A percentile compares a stretch with the other conserved stretches of the same genome.
Evolutionary conservation across 2,329 filamentous ascomycete genomes (phyloP).

Genomic region (Verticillium tricorpus): DNA sequence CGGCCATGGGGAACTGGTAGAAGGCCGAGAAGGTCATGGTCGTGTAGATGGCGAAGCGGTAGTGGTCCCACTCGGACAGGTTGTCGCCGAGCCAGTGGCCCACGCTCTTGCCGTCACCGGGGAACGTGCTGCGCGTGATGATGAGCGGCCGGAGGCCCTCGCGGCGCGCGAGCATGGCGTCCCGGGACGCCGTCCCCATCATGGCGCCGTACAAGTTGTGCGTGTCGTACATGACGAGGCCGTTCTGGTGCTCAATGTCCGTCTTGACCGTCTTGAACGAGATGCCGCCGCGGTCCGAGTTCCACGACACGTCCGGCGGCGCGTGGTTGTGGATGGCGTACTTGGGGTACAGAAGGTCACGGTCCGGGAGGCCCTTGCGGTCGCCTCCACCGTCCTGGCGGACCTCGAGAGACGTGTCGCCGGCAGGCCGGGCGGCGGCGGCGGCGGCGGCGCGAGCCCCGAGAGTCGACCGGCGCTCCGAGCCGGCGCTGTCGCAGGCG

Average conservation of each 20-base stretch:
- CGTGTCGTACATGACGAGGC: constrained; percentile 70
- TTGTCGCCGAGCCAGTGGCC: constrained; percentile 85
- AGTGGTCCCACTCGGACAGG: constrained; percentile 53
- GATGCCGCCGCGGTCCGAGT: constrained; percentile 32
- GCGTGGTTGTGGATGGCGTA: constrained; percentile 14
- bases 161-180: constrained; percentile 60
- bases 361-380: constrained; percentile 14
- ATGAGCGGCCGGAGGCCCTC: constrained; percentile 74
- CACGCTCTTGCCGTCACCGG: constrained; percentile 69
- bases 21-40: constrained; percentile 4
- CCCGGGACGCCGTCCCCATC: constrained; percentile 53
- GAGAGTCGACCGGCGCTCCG: neutral
- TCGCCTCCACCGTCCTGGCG: neutral
- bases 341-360: constrained; percentile 14
- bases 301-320: constrained; percentile 2
- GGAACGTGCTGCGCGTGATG: constrained; percentile 77
- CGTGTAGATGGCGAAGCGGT: constrained; percentile 4
- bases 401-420: neutral
- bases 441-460: neutral
- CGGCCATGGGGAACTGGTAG: constrained; percentile 65
- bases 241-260: constrained; percentile 62
- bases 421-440: neutral
- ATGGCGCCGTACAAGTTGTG: constrained; percentile 66
- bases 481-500: constrained; percentile 4
- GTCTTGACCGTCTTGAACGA: constrained; percentile 60